Percentiles rank a stretch among this genome's conserved stretches.
phyloP scores from a whole-genome alignment of 2,329 filamentous ascomycete species.

The Trichoderma breve region DNA sequence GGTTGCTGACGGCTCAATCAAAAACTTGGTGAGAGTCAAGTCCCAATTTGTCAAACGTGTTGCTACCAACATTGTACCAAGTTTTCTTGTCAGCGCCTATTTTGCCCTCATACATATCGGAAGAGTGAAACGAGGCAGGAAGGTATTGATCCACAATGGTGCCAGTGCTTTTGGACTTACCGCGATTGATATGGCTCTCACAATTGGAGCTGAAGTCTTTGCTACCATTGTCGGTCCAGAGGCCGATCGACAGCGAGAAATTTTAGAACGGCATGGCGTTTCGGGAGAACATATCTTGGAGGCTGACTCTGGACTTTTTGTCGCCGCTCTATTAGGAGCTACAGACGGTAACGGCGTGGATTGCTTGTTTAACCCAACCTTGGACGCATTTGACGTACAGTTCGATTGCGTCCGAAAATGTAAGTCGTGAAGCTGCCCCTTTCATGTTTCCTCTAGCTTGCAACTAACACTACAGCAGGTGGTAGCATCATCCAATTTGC shows the following conservation, averaged over 20 bases:
- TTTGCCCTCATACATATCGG: constrained; percentile 41
- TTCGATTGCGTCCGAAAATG: constrained; percentile 37
- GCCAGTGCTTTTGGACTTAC: constrained; percentile 44
- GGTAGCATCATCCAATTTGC: constrained; percentile 36
- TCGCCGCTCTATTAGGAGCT: constrained; percentile 31
- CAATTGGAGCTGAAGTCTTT: constrained; percentile 41
- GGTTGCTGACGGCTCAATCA: constrained; percentile 35
- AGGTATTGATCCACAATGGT: constrained; percentile 45
- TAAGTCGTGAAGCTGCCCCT: constrained; percentile 26
- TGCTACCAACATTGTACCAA: constrained; percentile 33
- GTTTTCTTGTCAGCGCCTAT: constrained; percentile 42
- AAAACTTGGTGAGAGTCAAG: constrained; percentile 35
- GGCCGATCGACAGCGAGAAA: constrained; percentile 35
- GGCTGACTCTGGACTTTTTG: constrained; percentile 35
- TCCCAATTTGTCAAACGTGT: constrained; percentile 37
- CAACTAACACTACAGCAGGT: constrained; percentile 25
- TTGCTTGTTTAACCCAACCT: constrained; percentile 47
- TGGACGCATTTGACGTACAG: constrained; percentile 33
- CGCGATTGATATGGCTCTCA: constrained; percentile 41
- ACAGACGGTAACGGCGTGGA: constrained; percentile 40
- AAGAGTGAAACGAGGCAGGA: constrained; percentile 28
- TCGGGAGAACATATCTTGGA: constrained; percentile 39
- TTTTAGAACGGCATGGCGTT: constrained; percentile 38
- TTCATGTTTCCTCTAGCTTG: neutral
- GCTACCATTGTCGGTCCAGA: constrained; percentile 38